Percentiles rank a stretch among this genome's conserved stretches.
Conservation (phyloP, 2,329 filamentous ascomycete genomes). For the Venturiaceae sp. region DNA sequence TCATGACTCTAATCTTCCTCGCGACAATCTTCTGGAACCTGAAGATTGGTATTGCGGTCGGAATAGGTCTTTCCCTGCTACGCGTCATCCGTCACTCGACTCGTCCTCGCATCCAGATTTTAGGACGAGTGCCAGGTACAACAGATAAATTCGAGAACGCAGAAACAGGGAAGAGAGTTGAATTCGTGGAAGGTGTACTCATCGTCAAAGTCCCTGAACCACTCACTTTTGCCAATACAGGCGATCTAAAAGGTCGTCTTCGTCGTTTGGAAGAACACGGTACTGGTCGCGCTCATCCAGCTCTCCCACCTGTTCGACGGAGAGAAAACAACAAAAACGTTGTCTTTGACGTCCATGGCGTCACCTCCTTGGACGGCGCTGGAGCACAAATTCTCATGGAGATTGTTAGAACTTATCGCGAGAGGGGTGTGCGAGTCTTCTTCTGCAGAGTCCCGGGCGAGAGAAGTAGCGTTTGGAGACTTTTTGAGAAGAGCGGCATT, state of each 20-base stretch:
- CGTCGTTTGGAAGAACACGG: constrained; percentile 82
- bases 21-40: constrained; percentile 94
- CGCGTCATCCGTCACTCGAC: constrained; percentile 87
- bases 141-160: constrained; percentile 74
- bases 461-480: constrained; percentile 51
- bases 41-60: constrained; percentile 85
- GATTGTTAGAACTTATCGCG: constrained; percentile 74
- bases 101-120: constrained; percentile 87
- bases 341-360: constrained; percentile 97
- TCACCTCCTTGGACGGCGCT: constrained; percentile 86
- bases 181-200: constrained; percentile 84
- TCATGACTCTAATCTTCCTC: constrained; percentile 86
- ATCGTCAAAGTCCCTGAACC: constrained; percentile 98
- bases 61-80: constrained; percentile 81
- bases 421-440: constrained; percentile 66
- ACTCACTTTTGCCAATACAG: constrained; percentile 93
- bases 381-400: constrained; percentile 86
- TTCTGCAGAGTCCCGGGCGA: constrained; percentile 51
- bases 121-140: constrained; percentile 79
- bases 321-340: constrained; percentile 83
- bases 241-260: constrained; percentile 76
- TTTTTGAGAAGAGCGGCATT: constrained; percentile 75
- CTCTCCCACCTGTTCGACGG: constrained; percentile 66
- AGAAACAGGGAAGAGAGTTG: constrained; percentile 63
- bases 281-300: constrained; percentile 75